Evolutionary conservation across 768 basidiomycete species (phyloP), one percentile per base, ranked within the genome.

Genomic region (Lentinula aciculospora): DNA sequence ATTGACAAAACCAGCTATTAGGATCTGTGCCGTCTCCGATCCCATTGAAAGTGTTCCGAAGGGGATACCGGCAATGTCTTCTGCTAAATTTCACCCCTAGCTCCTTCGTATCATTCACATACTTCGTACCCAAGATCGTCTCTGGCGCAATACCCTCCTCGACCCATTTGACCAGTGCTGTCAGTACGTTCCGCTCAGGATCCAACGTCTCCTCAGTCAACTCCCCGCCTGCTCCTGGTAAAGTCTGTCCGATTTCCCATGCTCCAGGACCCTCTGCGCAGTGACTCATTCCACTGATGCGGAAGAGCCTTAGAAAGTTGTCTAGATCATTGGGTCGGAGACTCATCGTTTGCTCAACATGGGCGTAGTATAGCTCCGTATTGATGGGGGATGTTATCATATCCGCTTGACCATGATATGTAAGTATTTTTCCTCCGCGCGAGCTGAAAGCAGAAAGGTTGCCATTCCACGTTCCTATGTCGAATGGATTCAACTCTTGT

Each of bases 301-400:
- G 50, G 60, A 66, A 66, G 46, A 66, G 56, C n/a, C 65, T 61
- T 32, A 63, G 63, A 48, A 63, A 66, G 27, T 62, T 60, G 62
- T 66, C 63, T 19, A 64, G 47, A n/a, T 58, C 58, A 19, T 36
- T 23, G 12, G 31, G 47, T 13, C 54, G 57, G 17, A 50, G 47
- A 37, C 56, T 62, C 55, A 64, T 62, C 9, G 61, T 59, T 29
- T 58, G 36, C 28, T 62, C 50, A 8, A 66, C 57, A 21, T 63
- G 60, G 56, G 60, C 48, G 42, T 64, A 61, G 17, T 56, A 55
- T 21, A 58, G 50, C 40, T 61, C 54, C 25, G 57, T 58, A 40
- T 60, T 63, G 8, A 51, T 56, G 3, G 65, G 59, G 1, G 64
- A 48, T 32, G 65, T 61, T 46, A 63, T 39, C 49, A 61, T 42